These are phyloP conservation scores for Kalmanozyma brasiliensis DNA, from an alignment of 1,284 basidiomycete genomes.

Conservation along the genomic window DNA sequence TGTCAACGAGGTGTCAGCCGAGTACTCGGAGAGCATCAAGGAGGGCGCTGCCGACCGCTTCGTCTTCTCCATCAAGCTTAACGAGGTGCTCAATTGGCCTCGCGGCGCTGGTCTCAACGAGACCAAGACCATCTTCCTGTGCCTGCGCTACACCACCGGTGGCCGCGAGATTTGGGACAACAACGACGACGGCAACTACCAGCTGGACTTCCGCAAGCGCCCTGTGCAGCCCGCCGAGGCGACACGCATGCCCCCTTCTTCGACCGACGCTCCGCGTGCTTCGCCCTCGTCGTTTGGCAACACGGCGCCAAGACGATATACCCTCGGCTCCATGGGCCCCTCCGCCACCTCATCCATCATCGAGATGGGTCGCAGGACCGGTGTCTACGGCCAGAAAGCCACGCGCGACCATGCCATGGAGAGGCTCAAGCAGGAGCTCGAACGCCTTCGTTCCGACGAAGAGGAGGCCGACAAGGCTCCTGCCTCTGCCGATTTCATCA, in stretches of 20 bases:
- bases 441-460: conserved; percentile 70
- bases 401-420: conserved; percentile 65
- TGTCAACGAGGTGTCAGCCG: conserved; percentile 88
- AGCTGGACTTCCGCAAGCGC: conserved; percentile 71
- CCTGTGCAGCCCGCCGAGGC: conserved; percentile 33
- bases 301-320: conserved; percentile 42
- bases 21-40: conserved; percentile 75
- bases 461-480: conserved; percentile 67
- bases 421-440: conserved; percentile 71
- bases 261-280: conserved; percentile 19
- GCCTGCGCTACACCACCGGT: conserved; percentile 79
- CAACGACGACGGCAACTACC: conserved; percentile 83
- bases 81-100: conserved; percentile 69
- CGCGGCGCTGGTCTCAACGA: conserved; percentile 73
- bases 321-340: conserved; percentile 36
- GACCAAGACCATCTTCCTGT: conserved; percentile 85
- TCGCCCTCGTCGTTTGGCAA: conserved; percentile 25
- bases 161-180: conserved; percentile 91
- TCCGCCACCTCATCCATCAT: conserved; percentile 45
- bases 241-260: conserved; percentile 24
- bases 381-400: conserved; percentile 63
- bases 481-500: conserved; percentile 28
- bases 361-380: conserved; percentile 53
- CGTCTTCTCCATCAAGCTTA: conserved; percentile 71
- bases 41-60: conserved; percentile 75